Evolutionary conservation across 1,284 basidiomycete genomes (phyloP).

Genomic region (Trichosporon sp.): DNA sequence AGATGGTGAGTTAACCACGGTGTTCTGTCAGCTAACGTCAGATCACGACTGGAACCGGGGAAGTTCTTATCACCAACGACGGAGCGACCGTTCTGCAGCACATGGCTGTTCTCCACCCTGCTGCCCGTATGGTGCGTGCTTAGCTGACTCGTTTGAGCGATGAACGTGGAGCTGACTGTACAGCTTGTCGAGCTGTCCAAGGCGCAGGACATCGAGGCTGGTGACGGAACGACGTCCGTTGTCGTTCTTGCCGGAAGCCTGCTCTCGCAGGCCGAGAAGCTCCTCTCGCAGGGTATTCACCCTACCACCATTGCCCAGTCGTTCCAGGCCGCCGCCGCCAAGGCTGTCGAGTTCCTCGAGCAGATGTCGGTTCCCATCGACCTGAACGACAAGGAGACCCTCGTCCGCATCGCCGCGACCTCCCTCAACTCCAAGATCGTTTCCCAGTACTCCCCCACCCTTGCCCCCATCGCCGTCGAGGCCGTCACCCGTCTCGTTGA

Average conservation of each 20-base stretch:
- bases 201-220: constrained; percentile 97
- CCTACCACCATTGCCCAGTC: constrained; percentile 96
- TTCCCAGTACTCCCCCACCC: constrained; percentile 95
- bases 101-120: constrained; percentile 95
- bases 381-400: constrained; percentile 76
- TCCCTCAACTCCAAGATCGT: constrained; percentile 99
- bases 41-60: constrained; percentile 97
- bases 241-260: constrained; percentile 94
- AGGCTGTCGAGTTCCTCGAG: constrained; percentile 89
- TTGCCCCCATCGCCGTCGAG: constrained; percentile 93
- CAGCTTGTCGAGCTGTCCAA: constrained; percentile 88
- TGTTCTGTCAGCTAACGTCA: constrained; percentile 43
- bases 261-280: constrained; percentile 91
- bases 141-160: constrained; percentile 53
- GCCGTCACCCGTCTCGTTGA: constrained; percentile 90
- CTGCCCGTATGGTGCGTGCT: constrained; percentile 76
- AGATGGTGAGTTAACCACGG: constrained; percentile 66
- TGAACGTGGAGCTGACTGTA: constrained; percentile 51
- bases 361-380: constrained; percentile 92
- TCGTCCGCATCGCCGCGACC: constrained; percentile 90
- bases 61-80: constrained; percentile 98
- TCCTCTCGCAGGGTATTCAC: constrained; percentile 93
- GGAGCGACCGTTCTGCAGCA: constrained; percentile 97
- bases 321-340: constrained; percentile 86
- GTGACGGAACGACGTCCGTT: constrained; percentile 98